Percentiles rank a stretch among this genome's conserved stretches.
Evolutionary conservation across 2,329 filamentous ascomycete species (phyloP).

Genomic region (Botryotinia convoluta): DNA sequence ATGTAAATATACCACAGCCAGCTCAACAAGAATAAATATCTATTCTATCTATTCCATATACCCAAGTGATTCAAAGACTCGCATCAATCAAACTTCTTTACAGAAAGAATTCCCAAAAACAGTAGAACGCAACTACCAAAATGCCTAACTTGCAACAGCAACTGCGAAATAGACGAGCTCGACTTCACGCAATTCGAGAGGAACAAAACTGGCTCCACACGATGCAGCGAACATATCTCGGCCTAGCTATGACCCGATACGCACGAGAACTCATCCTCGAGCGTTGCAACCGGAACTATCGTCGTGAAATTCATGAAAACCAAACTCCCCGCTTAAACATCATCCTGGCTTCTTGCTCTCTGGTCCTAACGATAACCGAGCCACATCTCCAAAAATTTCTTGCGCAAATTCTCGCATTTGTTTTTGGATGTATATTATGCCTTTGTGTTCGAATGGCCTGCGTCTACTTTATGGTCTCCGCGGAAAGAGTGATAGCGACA

Average conservation of each 20-base stretch:
- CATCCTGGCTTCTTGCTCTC: not conserved
- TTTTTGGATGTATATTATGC: not conserved
- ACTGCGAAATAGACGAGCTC: not conserved
- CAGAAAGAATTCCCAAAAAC: not conserved
- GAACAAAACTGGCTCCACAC: not conserved
- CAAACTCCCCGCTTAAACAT: not conserved
- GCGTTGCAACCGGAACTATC: not conserved
- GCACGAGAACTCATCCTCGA: not conserved
- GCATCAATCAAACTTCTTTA: not conserved
- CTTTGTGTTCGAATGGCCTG: not conserved
- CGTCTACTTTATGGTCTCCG: not conserved
- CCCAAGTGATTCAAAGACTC: not conserved
- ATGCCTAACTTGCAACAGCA: not conserved
- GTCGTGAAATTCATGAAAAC: not conserved
- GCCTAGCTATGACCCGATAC: not conserved
- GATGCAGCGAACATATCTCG: not conserved
- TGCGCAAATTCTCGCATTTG: fast-evolving
- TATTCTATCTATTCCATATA: not conserved
- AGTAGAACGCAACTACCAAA: not conserved
- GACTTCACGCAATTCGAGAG: not conserved
- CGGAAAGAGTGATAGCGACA: not conserved
- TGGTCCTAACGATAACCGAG: not conserved
- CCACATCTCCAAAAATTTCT: not conserved
- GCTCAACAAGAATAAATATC: not conserved
- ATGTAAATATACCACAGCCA: fast-evolving